Evolutionary conservation across 257 asterid genomes (phyloP), one percentile per base, ranked within the genome.

Genomic region (Ligustrum vulgare): DNA sequence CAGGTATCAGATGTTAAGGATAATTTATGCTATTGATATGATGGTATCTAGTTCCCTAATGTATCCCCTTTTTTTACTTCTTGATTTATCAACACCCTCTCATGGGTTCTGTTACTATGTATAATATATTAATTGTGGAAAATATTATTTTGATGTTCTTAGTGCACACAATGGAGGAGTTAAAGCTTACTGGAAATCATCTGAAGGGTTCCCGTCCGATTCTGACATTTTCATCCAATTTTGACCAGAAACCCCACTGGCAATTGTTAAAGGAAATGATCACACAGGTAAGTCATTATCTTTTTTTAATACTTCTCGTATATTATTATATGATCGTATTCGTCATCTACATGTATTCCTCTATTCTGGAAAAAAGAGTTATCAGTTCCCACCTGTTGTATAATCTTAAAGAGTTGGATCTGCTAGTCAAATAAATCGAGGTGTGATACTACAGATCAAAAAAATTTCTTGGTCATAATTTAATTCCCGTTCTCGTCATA

Each of bases 161-260:
- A 95, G 99, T 95, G 80, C 98, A 95, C 86, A 93, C 98, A 0
- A 95, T 93, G 99, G 98, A 95, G 77, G 99, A 95, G 74, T 75
- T 95, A 86, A 95, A 93, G 83, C 99, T 93, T 70, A 95, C 99
- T 47, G 97, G 99, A 69, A 95, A 95, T 83, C 99, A 95, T 79
- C 85, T 91, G 64, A 89, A 86, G 84, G 94, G 91, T 68, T 83
- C 94, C 2, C 96, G 96, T 32, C 96, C 96, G 39, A 70, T 91
- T 80, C 74, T 91, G 80, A 89, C 94, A 31, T 91, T 91, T 75
- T 89, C 92, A 3, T 77, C 89, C 69, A 86, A 86, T 83, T 91
- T 91, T 4, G 92, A 89, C 68, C 78, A 87, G 63, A 83, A 75
- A 25, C 93, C 94, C 70, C 92, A 91, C 73, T 91, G 94, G 96